Conservation (phyloP, 1,284 basidiomycete genomes). For the Tilletia setariae region DNA sequence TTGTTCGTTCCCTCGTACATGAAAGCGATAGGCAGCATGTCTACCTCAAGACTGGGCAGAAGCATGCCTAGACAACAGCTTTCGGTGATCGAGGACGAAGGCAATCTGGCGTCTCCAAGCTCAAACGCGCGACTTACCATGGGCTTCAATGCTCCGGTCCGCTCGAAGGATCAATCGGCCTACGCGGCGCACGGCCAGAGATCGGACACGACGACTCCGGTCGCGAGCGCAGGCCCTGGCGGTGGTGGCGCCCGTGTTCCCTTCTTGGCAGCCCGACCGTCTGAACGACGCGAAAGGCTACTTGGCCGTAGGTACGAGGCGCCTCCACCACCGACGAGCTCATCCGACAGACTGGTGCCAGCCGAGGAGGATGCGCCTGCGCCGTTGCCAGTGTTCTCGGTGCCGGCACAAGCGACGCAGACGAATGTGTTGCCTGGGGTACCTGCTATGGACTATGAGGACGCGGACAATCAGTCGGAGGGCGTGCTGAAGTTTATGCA, state of each 20-base stretch:
- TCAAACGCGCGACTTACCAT: not conserved
- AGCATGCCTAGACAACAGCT: slow-evolving; percentile 5
- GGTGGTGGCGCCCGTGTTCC: not conserved
- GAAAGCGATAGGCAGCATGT: slow-evolving; percentile 28
- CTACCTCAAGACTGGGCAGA: not conserved
- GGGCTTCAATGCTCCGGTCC: not conserved
- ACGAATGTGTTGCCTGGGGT: not conserved
- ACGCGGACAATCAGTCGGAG: slow-evolving; percentile 29
- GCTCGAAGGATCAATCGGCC: not conserved
- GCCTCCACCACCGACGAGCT: slow-evolving; percentile 42
- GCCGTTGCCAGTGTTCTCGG: slow-evolving; percentile 30
- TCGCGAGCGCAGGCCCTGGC: no score
- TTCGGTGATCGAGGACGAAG: slow-evolving; percentile 22
- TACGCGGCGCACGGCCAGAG: no score
- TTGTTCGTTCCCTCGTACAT: slow-evolving; percentile 49
- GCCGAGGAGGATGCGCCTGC: slow-evolving; percentile 32
- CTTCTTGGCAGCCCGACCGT: not conserved
- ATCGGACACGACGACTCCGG: not conserved
- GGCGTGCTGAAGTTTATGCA: slow-evolving; percentile 50
- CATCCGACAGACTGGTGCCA: slow-evolving; percentile 29
- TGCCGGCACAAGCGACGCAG: slow-evolving; percentile 21
- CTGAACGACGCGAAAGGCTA: not conserved
- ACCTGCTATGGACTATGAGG: slow-evolving; percentile 29
- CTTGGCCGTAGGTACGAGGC: slow-evolving; percentile 28
- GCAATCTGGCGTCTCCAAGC: not conserved